Percentiles rank a stretch among this genome's conserved stretches.
These are phyloP conservation scores for Penicillium sp. DNA, from an alignment of 2,329 filamentous ascomycete genomes.

Conservation along the genomic window DNA sequence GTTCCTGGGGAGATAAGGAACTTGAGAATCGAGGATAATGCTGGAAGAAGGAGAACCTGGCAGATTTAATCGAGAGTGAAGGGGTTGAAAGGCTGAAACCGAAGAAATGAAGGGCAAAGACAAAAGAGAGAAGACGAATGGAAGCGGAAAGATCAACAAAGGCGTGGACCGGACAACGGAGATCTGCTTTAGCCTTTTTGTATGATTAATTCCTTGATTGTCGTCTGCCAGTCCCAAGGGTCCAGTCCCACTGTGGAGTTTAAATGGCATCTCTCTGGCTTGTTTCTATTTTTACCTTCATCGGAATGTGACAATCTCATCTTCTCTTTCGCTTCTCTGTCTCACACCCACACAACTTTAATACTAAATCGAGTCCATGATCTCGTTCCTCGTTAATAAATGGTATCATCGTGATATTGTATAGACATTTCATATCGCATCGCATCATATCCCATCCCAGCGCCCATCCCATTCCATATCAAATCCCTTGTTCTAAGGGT, in stretches of 20 bases:
- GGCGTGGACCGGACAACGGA: constrained; percentile 20
- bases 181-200: too few species aligned
- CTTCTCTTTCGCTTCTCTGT: too few species aligned
- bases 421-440: neutral
- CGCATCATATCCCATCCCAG: neutral
- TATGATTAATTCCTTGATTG: too few species aligned
- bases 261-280: neutral
- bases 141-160: constrained; percentile 10
- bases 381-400: neutral
- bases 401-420: neutral
- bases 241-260: neutral
- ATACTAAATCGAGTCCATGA: neutral
- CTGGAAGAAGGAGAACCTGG: neutral
- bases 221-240: too few species aligned
- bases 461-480: neutral
- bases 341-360: too few species aligned
- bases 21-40: neutral
- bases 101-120: neutral
- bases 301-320: neutral
- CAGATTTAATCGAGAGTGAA: neutral
- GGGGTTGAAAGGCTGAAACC: neutral
- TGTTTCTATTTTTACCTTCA: constrained; percentile 4
- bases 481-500: neutral
- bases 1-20: neutral
- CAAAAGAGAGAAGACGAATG: neutral